Percentiles rank a stretch among this genome's conserved stretches.
Evolutionary conservation across 1,139 yeast genomes (phyloP).

Genomic region (Kodamaea anthophila): DNA sequence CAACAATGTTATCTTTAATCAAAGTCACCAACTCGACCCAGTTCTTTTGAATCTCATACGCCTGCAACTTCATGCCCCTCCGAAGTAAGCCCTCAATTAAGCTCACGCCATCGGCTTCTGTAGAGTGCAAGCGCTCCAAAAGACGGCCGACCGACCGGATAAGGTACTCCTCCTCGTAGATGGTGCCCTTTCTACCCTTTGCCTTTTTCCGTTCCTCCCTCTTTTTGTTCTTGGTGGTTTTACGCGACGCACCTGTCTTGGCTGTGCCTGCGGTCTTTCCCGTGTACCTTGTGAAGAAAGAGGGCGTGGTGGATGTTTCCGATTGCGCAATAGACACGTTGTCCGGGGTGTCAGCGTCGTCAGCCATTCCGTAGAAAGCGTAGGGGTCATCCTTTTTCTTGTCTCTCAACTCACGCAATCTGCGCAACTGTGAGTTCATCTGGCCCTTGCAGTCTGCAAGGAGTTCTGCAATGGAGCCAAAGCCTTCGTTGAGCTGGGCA

Average conservation of each 20-base stretch:
- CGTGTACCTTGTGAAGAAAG: slow-evolving; percentile 91
- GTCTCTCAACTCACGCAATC: slow-evolving; percentile 77
- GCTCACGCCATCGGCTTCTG: slow-evolving; percentile 66
- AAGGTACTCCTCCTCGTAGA: slow-evolving; percentile 93
- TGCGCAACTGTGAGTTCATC: slow-evolving; percentile 69
- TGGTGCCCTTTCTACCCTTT: slow-evolving; percentile 94
- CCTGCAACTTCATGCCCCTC: slow-evolving; percentile 70
- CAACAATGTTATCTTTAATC: slow-evolving; percentile 55
- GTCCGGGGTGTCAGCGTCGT: slow-evolving; percentile 76
- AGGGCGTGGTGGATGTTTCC: slow-evolving; percentile 86
- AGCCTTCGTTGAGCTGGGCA: slow-evolving; percentile 76
- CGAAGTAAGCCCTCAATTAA: slow-evolving; percentile 74
- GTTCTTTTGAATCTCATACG: slow-evolving; percentile 69
- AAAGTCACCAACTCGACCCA: slow-evolving; percentile 54
- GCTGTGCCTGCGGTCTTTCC: slow-evolving; percentile 96
- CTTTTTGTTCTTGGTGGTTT: slow-evolving; percentile 84
- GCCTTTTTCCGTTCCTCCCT: slow-evolving; percentile 96
- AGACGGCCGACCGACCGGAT: slow-evolving; percentile 84
- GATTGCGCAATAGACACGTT: slow-evolving; percentile 94
- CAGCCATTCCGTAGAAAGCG: slow-evolving; percentile 68
- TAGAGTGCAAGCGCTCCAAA: slow-evolving; percentile 71
- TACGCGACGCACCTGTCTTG: slow-evolving; percentile 89
- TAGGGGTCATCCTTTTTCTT: slow-evolving; percentile 83
- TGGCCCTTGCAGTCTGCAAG: slow-evolving; percentile 90
- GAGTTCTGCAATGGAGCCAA: slow-evolving; percentile 79